Base-by-base conservation (phyloP, 2,329 filamentous ascomycete species). In the Ophiostoma sp. region DNA sequence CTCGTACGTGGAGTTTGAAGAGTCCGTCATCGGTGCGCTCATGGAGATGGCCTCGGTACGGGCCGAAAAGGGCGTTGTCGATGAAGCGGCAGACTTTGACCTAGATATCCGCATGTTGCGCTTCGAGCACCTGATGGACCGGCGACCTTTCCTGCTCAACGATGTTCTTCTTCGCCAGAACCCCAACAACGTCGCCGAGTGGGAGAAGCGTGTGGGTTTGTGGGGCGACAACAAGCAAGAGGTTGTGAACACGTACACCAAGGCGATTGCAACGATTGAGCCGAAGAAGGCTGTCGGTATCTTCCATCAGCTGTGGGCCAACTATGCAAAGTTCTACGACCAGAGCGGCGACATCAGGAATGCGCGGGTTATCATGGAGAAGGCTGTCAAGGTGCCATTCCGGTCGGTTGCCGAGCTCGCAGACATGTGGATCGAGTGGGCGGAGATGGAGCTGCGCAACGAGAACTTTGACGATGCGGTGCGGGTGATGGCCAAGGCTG, bases 381-480 rank as follows among this genome's bases (percentile, higher is more conserved):
- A 98, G 79, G 94, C 94, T 14, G 91, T 97, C 75, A 98, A 97
- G 76, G 95, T 99, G 0, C 93, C 94, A 0, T 99, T 96, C 83
- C 98, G 97, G 76, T 96, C 93, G 0, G 94, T 99, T n/a, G 88
- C 91, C 42, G 95, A 99, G 78, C 84, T 99, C 69, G 95, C 95
- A 27, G 95, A 99, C 75, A 96, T 95, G 85, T 99, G 95, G 95
- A 96, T 96, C 72, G 93, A 97, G 79, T 99, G 95, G 94, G 94
- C 96, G 0, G 94, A 99, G 78, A 92, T 99, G 90, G 95, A 99
- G 77, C 83, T 99, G 65, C 90, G 95, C 65, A 93, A 93, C 75
- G 93, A 98, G 75, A 96, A 98, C 76, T 97, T 98, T 72, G 93
- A 98, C 76, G 90, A 91, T 74, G 95, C 96, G 3, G 89, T 97